A percentile compares a stretch with the other conserved stretches of the same genome.
Evolutionary conservation across 441 rosid species (phyloP).

Genomic region (Pelargonium myrrhifolium): DNA sequence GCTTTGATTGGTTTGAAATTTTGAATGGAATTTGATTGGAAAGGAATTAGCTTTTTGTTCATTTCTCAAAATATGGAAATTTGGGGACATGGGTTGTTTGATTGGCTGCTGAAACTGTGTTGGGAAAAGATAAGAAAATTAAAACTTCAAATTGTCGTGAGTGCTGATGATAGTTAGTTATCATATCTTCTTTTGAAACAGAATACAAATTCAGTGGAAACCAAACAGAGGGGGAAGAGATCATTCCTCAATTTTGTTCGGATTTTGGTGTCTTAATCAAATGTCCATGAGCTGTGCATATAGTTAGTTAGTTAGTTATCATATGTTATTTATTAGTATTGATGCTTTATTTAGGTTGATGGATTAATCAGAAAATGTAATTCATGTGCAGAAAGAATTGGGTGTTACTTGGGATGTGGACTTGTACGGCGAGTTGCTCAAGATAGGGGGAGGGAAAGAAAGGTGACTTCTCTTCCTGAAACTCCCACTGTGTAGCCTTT

Average conservation of each 20-base stretch:
- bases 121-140: not conserved
- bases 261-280: not conserved
- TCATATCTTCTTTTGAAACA: not conserved
- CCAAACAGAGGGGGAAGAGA: no score
- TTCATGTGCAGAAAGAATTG: slow-evolving; percentile 49
- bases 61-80: not conserved
- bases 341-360: not conserved
- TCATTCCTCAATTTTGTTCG: not conserved
- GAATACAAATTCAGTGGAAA: not conserved
- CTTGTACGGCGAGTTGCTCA: slow-evolving; percentile 79
- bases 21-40: not conserved
- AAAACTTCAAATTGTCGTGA: not conserved
- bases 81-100: not conserved
- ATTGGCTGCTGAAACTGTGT: not conserved
- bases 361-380: not conserved
- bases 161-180: not conserved
- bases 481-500: not conserved
- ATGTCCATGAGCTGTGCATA: not conserved
- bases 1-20: not conserved
- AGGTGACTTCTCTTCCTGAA: slow-evolving; percentile 34
- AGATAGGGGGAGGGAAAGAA: slow-evolving; percentile 95
- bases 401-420: slow-evolving; percentile 89
- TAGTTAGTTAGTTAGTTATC: no score
- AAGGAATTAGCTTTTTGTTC: not conserved
- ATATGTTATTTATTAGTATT: not conserved